phyloP scores from a whole-genome alignment of 495 filamentous ascomycete species.

The Rusavskia elegans region DNA sequence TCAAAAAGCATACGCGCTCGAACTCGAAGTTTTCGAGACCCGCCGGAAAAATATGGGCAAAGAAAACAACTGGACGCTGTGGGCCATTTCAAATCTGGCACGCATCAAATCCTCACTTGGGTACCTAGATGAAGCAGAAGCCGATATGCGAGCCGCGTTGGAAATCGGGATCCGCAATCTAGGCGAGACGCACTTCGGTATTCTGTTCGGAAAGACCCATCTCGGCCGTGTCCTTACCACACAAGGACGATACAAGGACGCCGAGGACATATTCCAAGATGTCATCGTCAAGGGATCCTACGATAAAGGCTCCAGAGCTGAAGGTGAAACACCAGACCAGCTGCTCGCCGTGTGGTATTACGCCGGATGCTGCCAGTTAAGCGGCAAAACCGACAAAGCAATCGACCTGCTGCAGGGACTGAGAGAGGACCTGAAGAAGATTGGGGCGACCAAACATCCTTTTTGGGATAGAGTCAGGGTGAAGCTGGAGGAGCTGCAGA shows the following conservation, averaged over 20 bases:
- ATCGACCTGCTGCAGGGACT: not conserved
- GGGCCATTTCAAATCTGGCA: constrained; percentile 16
- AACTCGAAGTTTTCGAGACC: constrained; percentile 13
- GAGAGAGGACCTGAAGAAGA: not conserved
- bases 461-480: no score
- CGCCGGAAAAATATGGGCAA: constrained; percentile 19
- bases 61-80: constrained; percentile 22
- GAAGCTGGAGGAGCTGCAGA: no score
- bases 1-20: constrained; percentile 8
- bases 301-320: not conserved
- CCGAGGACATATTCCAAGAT: constrained; percentile 13
- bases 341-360: constrained; percentile 9
- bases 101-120: constrained; percentile 15
- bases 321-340: constrained; percentile 16
- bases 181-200: constrained; percentile 20
- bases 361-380: constrained; percentile 7
- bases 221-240: constrained; percentile 12
- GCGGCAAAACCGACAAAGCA: constrained; percentile 12
- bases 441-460: not conserved
- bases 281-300: constrained; percentile 12
- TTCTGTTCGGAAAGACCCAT: constrained; percentile 13
- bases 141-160: constrained; percentile 10
- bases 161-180: constrained; percentile 20
- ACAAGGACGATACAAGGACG: constrained; percentile 12
- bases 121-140: constrained; percentile 16